phyloP scores from a whole-genome alignment of 2,329 filamentous ascomycete species.

The Colletotrichum tamarilloi region DNA sequence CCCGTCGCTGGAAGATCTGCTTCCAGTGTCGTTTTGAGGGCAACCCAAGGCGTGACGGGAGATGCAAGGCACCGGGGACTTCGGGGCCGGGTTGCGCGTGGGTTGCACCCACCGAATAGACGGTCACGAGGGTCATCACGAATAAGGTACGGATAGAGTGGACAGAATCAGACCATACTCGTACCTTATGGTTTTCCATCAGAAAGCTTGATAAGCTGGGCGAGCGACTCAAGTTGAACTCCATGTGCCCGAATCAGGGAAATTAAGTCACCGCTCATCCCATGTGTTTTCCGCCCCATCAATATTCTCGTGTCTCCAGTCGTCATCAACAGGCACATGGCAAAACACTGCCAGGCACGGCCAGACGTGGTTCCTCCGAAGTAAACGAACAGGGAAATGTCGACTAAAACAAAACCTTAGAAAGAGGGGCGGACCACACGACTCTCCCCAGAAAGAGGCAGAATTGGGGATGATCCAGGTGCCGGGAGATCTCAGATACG shows the following conservation, averaged over 20 bases:
- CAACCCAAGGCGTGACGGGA: neutral
- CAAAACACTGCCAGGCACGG: neutral
- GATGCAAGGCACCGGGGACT: neutral
- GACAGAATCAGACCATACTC: neutral
- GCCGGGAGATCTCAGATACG: slow-evolving; percentile 23
- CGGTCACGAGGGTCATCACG: neutral
- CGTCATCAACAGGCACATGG: neutral
- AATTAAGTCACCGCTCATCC: neutral
- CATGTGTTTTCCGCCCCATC: neutral
- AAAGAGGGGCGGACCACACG: slow-evolving; percentile 5
- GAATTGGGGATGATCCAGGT: slow-evolving; percentile 9
- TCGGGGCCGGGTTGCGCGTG: slow-evolving; percentile 10
- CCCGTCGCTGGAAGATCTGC: slow-evolving; percentile 22
- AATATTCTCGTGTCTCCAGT: neutral
- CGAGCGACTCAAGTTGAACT: neutral
- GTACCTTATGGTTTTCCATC: neutral
- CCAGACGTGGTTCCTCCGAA: neutral
- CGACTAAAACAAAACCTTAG: neutral
- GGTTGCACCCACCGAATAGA: neutral
- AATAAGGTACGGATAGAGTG: neutral
- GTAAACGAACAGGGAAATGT: neutral
- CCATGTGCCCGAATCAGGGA: neutral
- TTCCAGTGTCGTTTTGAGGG: neutral
- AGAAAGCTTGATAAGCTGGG: neutral
- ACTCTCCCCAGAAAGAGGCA: too few species aligned